phyloP scores from a whole-genome alignment of 495 filamentous ascomycete genomes.

The Hypoxylon lienhwacheense region DNA sequence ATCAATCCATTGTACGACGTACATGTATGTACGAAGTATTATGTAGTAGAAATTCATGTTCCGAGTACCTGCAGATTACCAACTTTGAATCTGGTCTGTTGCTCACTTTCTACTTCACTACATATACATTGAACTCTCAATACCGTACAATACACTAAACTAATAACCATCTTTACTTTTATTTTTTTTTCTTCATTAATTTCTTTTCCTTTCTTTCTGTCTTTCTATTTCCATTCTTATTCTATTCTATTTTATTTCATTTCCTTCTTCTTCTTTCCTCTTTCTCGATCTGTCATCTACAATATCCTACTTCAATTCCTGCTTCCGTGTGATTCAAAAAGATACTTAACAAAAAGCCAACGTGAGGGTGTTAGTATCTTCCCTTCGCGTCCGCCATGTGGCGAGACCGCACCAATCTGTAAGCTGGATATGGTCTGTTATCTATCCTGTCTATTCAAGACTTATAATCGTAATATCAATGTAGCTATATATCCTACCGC shows the following conservation, averaged over 20 bases:
- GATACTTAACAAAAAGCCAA: constrained; percentile 22
- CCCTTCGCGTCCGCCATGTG: constrained; percentile 72
- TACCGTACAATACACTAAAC: neutral
- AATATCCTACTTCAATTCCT: constrained; percentile 8
- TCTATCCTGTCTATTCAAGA: neutral
- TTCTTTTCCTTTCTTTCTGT: no score
- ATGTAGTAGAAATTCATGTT: no score
- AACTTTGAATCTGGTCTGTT: constrained; percentile 12
- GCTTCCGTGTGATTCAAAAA: constrained; percentile 4
- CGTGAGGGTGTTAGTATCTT: constrained; percentile 44
- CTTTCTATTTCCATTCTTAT: no score
- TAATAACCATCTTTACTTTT: neutral
- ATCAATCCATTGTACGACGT: no score
- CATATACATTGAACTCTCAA: no score
- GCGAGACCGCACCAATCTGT: constrained; percentile 99
- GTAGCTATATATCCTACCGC: constrained; percentile 95
- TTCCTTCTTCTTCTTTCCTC: no score
- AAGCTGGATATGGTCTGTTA: constrained; percentile 35
- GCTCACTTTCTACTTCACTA: constrained; percentile 15
- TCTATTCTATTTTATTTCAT: no score
- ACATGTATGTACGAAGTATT: no score
- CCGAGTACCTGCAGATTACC: no score
- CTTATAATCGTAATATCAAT: neutral
- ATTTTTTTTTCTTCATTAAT: no score
- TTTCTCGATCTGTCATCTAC: neutral